Evolutionary conservation across 2,329 filamentous ascomycete species (phyloP).

Genomic region (Fusarium cyanostomum): DNA sequence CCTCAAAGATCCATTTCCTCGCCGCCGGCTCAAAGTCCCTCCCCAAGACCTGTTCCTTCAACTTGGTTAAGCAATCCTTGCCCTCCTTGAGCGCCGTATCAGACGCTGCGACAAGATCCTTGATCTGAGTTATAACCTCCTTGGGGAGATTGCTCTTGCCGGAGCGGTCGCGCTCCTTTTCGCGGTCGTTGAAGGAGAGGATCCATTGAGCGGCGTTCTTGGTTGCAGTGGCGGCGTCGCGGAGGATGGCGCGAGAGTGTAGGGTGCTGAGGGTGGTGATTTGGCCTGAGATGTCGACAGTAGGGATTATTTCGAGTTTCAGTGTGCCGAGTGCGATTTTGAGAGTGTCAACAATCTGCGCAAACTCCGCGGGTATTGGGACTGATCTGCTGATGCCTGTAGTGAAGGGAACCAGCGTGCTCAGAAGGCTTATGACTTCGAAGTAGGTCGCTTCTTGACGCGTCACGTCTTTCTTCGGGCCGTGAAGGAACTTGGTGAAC

Average conservation of each 20-base stretch:
- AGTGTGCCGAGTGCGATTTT: slow-evolving; percentile 29
- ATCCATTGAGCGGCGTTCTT: slow-evolving; percentile 49
- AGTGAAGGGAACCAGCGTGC: slow-evolving; percentile 47
- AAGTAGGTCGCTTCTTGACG: slow-evolving; percentile 56
- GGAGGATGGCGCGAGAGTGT: slow-evolving; percentile 50
- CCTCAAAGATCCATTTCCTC: slow-evolving; percentile 45
- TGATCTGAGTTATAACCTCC: slow-evolving; percentile 48
- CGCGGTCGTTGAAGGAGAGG: slow-evolving; percentile 48
- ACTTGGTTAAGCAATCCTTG: slow-evolving; percentile 40
- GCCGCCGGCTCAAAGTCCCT: slow-evolving; percentile 42
- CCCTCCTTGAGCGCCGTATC: slow-evolving; percentile 48
- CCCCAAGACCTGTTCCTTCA: slow-evolving; percentile 45
- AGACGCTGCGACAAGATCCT: slow-evolving; percentile 46
- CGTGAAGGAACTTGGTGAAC: slow-evolving; percentile 52
- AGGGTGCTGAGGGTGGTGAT: slow-evolving; percentile 47
- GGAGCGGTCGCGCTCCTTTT: slow-evolving; percentile 52
- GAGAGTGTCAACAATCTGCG: slow-evolving; percentile 37
- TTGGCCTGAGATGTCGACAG: slow-evolving; percentile 21
- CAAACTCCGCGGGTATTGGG: slow-evolving; percentile 38
- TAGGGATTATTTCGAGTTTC: slow-evolving; percentile 23
- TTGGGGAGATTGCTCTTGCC: slow-evolving; percentile 52
- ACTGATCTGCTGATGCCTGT: slow-evolving; percentile 38
- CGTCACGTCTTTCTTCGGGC: slow-evolving; percentile 49
- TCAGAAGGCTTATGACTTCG: slow-evolving; percentile 54
- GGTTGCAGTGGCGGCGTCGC: slow-evolving; percentile 50